Percentiles rank a stretch among this genome's conserved stretches.
Conservation (phyloP, 768 basidiomycete genomes). For the Gymnopilus dilepis region DNA sequence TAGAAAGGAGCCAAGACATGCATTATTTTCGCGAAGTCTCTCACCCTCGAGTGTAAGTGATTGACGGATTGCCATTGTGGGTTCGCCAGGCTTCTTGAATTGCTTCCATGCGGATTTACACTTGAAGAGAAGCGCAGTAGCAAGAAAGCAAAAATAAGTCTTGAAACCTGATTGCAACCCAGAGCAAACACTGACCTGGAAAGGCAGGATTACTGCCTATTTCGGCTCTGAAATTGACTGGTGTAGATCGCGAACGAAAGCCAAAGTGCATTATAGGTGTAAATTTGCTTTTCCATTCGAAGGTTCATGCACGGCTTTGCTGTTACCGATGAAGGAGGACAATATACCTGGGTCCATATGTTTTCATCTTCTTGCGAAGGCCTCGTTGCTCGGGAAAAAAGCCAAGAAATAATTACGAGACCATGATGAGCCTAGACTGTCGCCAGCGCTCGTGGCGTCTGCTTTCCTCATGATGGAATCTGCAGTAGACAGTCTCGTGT, state of each 20-base stretch:
- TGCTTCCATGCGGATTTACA: neutral
- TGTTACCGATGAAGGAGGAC: neutral
- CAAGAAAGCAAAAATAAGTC: neutral
- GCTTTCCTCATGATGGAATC: too few relatives aligned
- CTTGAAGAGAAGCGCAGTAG: neutral
- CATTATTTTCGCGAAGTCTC: conserved; percentile 2
- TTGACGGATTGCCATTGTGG: too few relatives aligned
- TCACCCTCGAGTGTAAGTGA: conserved; percentile 2
- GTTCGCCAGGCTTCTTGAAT: too few relatives aligned
- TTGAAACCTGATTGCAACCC: neutral
- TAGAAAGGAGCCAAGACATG: neutral
- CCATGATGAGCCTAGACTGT: neutral
- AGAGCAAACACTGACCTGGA: conserved; percentile 10
- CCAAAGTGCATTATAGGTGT: too few relatives aligned
- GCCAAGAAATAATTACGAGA: neutral
- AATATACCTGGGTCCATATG: neutral
- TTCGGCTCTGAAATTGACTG: conserved; percentile 13
- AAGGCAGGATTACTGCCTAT: conserved; percentile 27
- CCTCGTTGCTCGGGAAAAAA: neutral
- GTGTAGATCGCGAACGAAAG: neutral
- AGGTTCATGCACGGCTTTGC: neutral
- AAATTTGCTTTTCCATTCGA: too few relatives aligned
- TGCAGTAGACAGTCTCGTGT: too few relatives aligned
- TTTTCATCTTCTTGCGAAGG: neutral
- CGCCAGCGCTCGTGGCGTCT: neutral